A percentile compares a stretch with the other conserved stretches of the same genome.
Evolutionary conservation across 495 filamentous ascomycete genomes (phyloP).

Genomic region (Jackrogersella multiformis): DNA sequence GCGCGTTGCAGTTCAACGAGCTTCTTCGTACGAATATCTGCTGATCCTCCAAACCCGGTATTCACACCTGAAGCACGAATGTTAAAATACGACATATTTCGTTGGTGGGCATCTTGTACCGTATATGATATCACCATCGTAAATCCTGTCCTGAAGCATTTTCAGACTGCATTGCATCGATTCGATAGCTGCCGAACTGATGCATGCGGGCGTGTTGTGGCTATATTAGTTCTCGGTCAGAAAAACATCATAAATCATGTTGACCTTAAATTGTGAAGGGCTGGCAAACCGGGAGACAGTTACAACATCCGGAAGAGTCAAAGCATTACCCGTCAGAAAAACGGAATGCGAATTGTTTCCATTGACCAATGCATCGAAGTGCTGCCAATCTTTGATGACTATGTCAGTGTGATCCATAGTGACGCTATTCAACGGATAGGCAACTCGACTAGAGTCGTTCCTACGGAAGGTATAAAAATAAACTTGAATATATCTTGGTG

Average conservation of each 20-base stretch:
- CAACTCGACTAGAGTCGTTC: not conserved
- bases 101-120: not conserved
- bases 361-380: not conserved
- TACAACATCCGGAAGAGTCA: not conserved
- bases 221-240: not conserved
- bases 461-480: not conserved
- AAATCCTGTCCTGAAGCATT: not conserved
- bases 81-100: not conserved
- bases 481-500: not conserved
- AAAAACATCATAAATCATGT: not conserved
- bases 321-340: not conserved
- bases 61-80: not conserved
- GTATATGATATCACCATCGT: not conserved
- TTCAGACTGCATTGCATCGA: not conserved
- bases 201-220: not conserved
- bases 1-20: not conserved
- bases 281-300: not conserved
- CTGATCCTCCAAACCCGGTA: not conserved
- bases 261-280: not conserved
- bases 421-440: not conserved
- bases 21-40: not conserved
- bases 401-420: not conserved
- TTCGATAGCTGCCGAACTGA: not conserved
- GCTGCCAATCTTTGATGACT: not conserved
- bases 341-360: not conserved